phyloP scores from a whole-genome alignment of 2,329 filamentous ascomycete genomes.

The Monosporascus sp. region DNA sequence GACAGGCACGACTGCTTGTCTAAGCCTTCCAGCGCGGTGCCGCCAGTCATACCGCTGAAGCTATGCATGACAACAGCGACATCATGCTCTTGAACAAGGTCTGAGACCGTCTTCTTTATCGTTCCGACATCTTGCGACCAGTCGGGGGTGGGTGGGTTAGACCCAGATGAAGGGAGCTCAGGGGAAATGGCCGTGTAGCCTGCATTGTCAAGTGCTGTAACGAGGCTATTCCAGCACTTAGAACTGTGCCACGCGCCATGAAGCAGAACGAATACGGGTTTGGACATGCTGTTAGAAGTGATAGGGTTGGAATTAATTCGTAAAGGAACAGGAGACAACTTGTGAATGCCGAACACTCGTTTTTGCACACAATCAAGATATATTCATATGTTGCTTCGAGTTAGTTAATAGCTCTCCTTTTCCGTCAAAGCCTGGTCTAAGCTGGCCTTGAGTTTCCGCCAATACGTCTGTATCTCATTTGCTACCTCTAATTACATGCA shows the following conservation, averaged over 20 bases:
- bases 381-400: too few relatives aligned
- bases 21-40: conserved; percentile 16
- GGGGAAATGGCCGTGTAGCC: conserved; percentile 13
- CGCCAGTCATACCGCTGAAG: conserved; percentile 19
- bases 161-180: conserved; percentile 14
- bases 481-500: too few relatives aligned
- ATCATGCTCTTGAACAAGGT: conserved; percentile 10
- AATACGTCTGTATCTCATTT: too few relatives aligned
- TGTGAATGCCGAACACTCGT: too few relatives aligned
- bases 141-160: conserved; percentile 12
- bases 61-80: conserved; percentile 19
- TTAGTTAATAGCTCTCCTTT: too few relatives aligned
- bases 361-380: too few relatives aligned
- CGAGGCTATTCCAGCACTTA: conserved; percentile 12
- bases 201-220: conserved; percentile 7
- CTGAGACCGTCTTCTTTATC: conserved; percentile 10
- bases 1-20: conserved; percentile 11
- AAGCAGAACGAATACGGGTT: conserved; percentile 16
- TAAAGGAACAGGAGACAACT: too few relatives aligned
- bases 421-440: too few relatives aligned
- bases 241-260: conserved; percentile 19
- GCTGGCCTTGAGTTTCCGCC: too few relatives aligned
- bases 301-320: too few relatives aligned
- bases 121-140: conserved; percentile 13
- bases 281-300: conserved; percentile 6